Evolutionary conservation across 768 basidiomycete genomes (phyloP), one percentile per base, ranked within the genome.

Genomic region (Cubamyces sp.): DNA sequence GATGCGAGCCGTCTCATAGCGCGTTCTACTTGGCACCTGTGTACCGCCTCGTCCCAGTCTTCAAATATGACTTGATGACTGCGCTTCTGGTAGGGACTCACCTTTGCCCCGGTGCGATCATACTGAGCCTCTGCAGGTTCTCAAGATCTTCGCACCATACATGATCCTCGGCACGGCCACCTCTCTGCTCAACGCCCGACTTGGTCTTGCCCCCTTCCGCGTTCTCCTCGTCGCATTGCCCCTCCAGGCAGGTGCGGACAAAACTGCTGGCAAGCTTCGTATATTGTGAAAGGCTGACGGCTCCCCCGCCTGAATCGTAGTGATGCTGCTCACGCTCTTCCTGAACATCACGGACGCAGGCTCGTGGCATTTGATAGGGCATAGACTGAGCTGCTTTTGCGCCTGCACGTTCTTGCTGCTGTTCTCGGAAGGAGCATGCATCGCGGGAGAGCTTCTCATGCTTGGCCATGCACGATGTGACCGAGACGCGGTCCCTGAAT

Each of bases 1-100:
- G 21, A 56, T 3, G 16, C 18, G 7, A 23, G 15, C 5, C 30
- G 28, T 46, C 28, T 30, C 34, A 34, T 11, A 88, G 85, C 18
- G 91, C 90, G 3, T 94, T 94, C 74, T 94, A 95, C 73, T 80
- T 94, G 19, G 92, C 88, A 40, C 92, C 93, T 2, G 92, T 94
- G 6, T 94, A 93, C 68, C 88, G 92, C 18, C 79, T 95, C 16
- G 87, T 94, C 64, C 91, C 92, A 0, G 82, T 92, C 52, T 95
- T 95, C 72, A 90, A 82, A 62, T 92, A 92, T 0, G 93, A 93
- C 74, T 80, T 90, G 62, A 94, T 94, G 93, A 81, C 87, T 0
- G 71, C 83, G 5, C 79, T 92, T 21, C 74, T 93, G 65, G 90
- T 90, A 55, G n/a, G 79, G 6, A 34, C 4, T 11, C 34, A 34